Evolutionary conservation across 306 rosid genomes (phyloP).

Genomic region (Cajanus cajan): DNA sequence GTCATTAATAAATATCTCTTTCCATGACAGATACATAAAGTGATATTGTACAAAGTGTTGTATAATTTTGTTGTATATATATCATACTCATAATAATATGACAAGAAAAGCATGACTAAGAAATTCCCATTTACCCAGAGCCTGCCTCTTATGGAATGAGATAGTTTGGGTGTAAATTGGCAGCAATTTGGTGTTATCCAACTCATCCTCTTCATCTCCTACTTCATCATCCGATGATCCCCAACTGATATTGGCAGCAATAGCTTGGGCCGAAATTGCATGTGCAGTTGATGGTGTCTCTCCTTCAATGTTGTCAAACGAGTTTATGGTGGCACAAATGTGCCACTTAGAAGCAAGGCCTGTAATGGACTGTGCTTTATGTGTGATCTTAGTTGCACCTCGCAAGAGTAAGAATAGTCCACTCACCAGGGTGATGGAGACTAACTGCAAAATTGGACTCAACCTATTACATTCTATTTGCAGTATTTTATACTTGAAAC

Average conservation of each 20-base stretch:
- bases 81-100: no score
- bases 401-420: conserved; percentile 77
- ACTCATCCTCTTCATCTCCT: conserved; percentile 66
- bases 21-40: no score
- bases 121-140: conserved; percentile 59
- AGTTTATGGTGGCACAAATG: conserved; percentile 63
- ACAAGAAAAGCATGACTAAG: neutral
- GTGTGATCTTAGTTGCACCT: conserved; percentile 81
- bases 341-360: conserved; percentile 94
- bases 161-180: conserved; percentile 68
- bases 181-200: conserved; percentile 61
- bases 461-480: conserved; percentile 9
- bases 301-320: conserved; percentile 59
- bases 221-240: conserved; percentile 71
- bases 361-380: conserved; percentile 78
- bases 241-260: conserved; percentile 17
- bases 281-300: conserved; percentile 49
- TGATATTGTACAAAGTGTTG: no score
- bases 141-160: conserved; percentile 87
- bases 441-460: conserved; percentile 55
- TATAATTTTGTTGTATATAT: no score
- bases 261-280: conserved; percentile 36
- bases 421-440: conserved; percentile 70
- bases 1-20: no score
- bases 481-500: neutral